Percentiles rank a stretch among this genome's conserved stretches.
phyloP scores from a whole-genome alignment of 352 stramenopile genomes.

The Phytophthora palmivora region DNA sequence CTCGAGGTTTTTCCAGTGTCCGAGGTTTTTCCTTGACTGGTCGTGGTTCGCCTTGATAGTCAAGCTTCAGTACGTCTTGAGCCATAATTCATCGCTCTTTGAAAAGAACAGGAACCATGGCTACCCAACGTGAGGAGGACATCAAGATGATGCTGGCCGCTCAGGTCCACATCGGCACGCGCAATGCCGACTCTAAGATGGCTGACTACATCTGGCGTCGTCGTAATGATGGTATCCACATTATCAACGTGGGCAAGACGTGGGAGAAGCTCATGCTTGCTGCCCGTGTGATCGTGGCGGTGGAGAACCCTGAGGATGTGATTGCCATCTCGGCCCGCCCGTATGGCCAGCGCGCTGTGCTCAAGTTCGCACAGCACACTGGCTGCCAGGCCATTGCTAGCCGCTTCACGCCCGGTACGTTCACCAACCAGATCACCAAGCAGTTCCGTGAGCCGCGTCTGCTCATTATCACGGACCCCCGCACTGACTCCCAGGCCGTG shows the following conservation, averaged over 20 bases:
- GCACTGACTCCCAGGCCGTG: conserved; percentile 97
- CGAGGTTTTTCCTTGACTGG: conserved; percentile 36
- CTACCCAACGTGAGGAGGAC: conserved; percentile 97
- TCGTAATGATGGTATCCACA: conserved; percentile 98
- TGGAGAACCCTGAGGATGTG: conserved; percentile 99
- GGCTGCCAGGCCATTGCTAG: conserved; percentile 97
- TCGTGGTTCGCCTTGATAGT: conserved; percentile 1
- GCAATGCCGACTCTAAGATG: conserved; percentile 99
- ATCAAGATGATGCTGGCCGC: conserved; percentile 99
- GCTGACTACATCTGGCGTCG: conserved; percentile 99
- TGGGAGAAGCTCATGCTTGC: conserved; percentile 99
- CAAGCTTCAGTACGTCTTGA: too few species aligned
- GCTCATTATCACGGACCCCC: conserved; percentile 99
- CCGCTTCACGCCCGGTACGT: conserved; percentile 99
- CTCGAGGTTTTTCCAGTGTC: background rate
- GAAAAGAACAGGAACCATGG: conserved; percentile 70
- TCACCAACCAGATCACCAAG: conserved; percentile 99
- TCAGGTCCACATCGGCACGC: conserved; percentile 99
- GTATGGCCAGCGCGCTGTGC: conserved; percentile 99
- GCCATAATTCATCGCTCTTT: conserved; percentile 62
- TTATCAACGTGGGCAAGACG: conserved; percentile 99
- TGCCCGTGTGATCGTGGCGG: conserved; percentile 99
- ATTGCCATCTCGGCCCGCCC: conserved; percentile 99
- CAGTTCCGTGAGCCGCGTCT: conserved; percentile 99
- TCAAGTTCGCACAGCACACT: conserved; percentile 99